Percentiles rank a stretch among this genome's conserved stretches.
Conservation (phyloP, 139 green algal genomes). For the Chlorella sp. region DNA sequence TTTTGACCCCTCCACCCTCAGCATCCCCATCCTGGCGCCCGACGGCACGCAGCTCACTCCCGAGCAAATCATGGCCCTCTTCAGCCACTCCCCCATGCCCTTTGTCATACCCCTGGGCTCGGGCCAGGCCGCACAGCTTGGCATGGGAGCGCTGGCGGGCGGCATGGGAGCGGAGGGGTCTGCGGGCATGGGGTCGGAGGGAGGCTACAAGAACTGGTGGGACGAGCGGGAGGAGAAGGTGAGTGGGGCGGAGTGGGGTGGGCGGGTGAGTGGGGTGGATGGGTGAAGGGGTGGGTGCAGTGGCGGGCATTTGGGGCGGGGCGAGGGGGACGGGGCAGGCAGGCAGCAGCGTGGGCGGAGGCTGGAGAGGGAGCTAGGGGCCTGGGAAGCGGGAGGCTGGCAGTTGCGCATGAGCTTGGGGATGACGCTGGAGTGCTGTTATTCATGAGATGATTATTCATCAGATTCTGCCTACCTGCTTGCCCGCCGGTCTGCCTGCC, state of each 20-base stretch:
- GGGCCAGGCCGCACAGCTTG: neutral
- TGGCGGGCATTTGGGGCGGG: neutral
- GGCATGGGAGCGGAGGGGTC: neutral
- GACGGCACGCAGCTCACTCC: neutral
- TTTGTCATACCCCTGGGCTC: neutral
- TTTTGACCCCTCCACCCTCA: neutral
- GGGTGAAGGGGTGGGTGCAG: neutral
- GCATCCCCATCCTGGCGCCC: neutral
- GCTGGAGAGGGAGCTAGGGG: neutral
- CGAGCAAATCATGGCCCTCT: constrained; percentile 1
- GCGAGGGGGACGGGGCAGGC: too few species aligned
- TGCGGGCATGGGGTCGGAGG: neutral
- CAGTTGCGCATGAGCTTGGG: neutral
- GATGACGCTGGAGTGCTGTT: neutral
- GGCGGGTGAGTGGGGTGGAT: too few species aligned
- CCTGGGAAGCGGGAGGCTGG: neutral
- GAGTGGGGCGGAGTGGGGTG: neutral
- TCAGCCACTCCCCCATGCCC: neutral
- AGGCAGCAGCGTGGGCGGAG: neutral
- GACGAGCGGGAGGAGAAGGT: constrained; percentile 51
- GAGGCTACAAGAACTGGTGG: constrained; percentile 54
- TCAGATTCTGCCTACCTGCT: neutral
- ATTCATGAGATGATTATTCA: neutral
- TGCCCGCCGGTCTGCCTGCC: neutral
- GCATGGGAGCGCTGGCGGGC: neutral